Evolutionary conservation across 257 asterid species (phyloP), one percentile per base, ranked within the genome.

Genomic region (Dorcoceras hygrometricum): DNA sequence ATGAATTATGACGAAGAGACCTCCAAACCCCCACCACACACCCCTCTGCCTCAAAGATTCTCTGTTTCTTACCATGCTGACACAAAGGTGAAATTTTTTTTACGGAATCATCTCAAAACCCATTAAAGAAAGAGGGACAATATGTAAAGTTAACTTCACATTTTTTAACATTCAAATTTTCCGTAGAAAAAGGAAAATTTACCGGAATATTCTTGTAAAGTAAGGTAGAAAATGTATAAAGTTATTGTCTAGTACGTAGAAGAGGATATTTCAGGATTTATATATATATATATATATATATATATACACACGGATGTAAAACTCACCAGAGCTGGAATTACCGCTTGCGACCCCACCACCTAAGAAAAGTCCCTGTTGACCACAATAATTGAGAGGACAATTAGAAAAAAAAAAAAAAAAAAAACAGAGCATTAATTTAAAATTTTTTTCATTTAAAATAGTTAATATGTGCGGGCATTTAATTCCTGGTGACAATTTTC

Each of bases 241-340:
- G 2, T 12, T 43, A 0, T 39, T 39, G 51, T 39, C n/a, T 43
- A 11, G 48, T 36, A 11, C 11, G 48, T 0, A 31, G 36, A 31
- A 28, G 31, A 28, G 31, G 31, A 7, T 28, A 4, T 2, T 31
- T 31, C 36, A 31, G 9, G n/a, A n/a, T n/a, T n/a, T n/a, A n/a
- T n/a, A n/a, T n/a, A n/a, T n/a, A n/a, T 0, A 10, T 31, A 10
- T 31, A 7, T 31, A 7, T 31, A 7, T 31, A 5, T 31, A 7
- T 28, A 2, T 4, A 31, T 32, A 9, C 9, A n/a, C n/a, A n/a
- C n/a, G n/a, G n/a, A n/a, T 28, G 9, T 29, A 2, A 5, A 53
- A 71, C 79, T 74, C 82, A 88, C 99, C 99, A 59, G 97, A 85
- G 79, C 95, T 90, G 65, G 84, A 69, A 83, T 81, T 82, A 43